These are phyloP conservation scores for Talaromyces liani DNA, from an alignment of 495 filamentous ascomycete genomes.

Conservation along the genomic window DNA sequence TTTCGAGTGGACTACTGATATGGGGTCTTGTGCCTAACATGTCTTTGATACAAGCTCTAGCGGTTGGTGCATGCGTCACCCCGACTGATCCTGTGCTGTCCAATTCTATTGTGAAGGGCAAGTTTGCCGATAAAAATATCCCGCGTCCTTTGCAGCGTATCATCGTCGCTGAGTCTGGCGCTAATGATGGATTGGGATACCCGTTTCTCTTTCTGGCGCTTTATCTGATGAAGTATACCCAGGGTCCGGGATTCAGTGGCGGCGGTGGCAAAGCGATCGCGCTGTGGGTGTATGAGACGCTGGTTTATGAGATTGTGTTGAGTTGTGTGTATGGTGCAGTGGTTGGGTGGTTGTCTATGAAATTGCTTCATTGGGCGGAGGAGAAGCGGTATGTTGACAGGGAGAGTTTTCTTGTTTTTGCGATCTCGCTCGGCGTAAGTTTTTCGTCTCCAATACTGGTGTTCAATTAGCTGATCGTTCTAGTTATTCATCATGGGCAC, in stretches of 20 bases:
- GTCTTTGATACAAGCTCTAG: conserved; percentile 67
- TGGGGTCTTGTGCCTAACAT: conserved; percentile 73
- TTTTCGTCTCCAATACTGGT: neutral
- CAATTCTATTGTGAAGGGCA: conserved; percentile 88
- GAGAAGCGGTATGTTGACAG: conserved; percentile 76
- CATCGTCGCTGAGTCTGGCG: conserved; percentile 84
- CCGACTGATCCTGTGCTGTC: conserved; percentile 88
- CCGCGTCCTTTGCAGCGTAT: conserved; percentile 76
- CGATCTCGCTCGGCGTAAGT: conserved; percentile 71
- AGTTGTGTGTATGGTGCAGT: conserved; percentile 69
- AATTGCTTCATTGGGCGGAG: conserved; percentile 77
- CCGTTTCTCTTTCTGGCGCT: conserved; percentile 83
- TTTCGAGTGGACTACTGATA: conserved; percentile 68
- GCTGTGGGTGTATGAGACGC: conserved; percentile 82
- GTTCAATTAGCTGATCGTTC: conserved; percentile 9
- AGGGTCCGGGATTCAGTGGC: conserved; percentile 49
- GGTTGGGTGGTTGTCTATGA: conserved; percentile 75
- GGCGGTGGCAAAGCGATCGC: conserved; percentile 61
- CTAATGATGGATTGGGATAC: conserved; percentile 91
- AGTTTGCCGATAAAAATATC: conserved; percentile 85
- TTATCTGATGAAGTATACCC: conserved; percentile 72
- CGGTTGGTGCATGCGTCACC: conserved; percentile 76
- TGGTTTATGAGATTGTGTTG: conserved; percentile 74
- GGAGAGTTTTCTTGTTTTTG: conserved; percentile 86
- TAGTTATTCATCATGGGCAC: conserved; percentile 77